phyloP scores from a whole-genome alignment of 345 rosid species.

The Eutrema japonicum region DNA sequence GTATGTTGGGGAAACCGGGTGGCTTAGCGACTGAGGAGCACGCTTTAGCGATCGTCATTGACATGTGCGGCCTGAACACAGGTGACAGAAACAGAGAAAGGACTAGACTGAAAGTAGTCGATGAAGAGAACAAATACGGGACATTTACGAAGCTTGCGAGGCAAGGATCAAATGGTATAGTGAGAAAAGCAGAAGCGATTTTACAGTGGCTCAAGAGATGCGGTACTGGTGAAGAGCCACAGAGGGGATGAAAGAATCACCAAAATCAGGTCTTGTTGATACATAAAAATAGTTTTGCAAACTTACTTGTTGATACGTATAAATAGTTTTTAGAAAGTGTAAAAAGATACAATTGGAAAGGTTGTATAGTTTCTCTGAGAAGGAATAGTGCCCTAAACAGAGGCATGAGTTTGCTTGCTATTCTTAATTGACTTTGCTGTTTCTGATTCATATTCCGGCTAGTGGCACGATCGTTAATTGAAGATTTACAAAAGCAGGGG shows the following conservation, averaged over 20 bases:
- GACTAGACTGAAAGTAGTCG: slow-evolving; percentile 34
- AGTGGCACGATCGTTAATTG: too few species aligned
- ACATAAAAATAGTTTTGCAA: neutral
- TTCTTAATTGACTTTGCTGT: neutral
- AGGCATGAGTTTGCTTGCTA: slow-evolving; percentile 20
- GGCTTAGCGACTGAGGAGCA: slow-evolving; percentile 51
- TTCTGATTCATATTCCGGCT: too few species aligned
- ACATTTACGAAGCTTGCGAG: slow-evolving; percentile 50
- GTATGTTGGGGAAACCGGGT: slow-evolving; percentile 48
- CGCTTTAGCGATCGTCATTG: slow-evolving; percentile 51
- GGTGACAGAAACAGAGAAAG: slow-evolving; percentile 37
- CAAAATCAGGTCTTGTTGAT: slow-evolving; percentile 12
- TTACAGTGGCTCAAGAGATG: slow-evolving; percentile 46
- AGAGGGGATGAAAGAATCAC: slow-evolving; percentile 31
- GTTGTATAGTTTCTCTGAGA: neutral
- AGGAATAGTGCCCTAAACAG: neutral
- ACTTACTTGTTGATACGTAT: neutral
- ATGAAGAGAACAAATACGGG: slow-evolving; percentile 49
- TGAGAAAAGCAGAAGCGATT: slow-evolving; percentile 58
- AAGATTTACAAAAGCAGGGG: too few species aligned
- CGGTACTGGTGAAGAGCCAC: slow-evolving; percentile 33
- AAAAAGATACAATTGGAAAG: neutral
- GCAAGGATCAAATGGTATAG: slow-evolving; percentile 55
- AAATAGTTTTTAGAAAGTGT: neutral
- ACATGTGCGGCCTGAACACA: slow-evolving; percentile 34